These are phyloP conservation scores for Trametes gibbosa DNA, from an alignment of 768 basidiomycete species.

Conservation along the genomic window DNA sequence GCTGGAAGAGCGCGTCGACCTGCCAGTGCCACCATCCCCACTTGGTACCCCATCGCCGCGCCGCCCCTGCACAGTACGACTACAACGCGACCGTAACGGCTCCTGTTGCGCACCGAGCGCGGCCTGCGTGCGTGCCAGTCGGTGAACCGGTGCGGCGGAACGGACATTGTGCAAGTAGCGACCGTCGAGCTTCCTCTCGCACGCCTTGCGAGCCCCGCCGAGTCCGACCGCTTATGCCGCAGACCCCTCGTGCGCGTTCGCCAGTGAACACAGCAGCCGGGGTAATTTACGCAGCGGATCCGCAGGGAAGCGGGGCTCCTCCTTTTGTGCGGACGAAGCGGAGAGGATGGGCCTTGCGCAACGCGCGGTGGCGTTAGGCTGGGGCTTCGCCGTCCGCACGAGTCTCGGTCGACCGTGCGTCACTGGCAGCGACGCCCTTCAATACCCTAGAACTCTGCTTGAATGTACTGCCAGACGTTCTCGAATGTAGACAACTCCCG, in stretches of 20 bases:
- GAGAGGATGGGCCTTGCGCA: background rate
- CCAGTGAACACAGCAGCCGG: background rate
- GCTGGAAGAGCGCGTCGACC: background rate
- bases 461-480: background rate
- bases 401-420: background rate
- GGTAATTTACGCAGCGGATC: background rate
- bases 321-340: background rate
- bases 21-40: background rate
- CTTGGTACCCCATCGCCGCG: background rate
- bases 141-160: no score
- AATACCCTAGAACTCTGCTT: conserved; percentile 4
- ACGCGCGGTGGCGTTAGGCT: background rate
- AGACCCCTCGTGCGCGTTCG: background rate
- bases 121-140: no score
- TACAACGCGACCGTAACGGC: no score
- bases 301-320: background rate
- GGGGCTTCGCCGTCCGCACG: background rate
- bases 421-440: background rate
- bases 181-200: no score
- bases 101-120: no score
- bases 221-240: background rate
- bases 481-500: background rate
- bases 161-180: no score
- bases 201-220: background rate
- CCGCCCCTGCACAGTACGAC: background rate